A percentile compares a stretch with the other conserved stretches of the same genome.
phyloP scores from a whole-genome alignment of 345 rosid species.

The Populus alba region DNA sequence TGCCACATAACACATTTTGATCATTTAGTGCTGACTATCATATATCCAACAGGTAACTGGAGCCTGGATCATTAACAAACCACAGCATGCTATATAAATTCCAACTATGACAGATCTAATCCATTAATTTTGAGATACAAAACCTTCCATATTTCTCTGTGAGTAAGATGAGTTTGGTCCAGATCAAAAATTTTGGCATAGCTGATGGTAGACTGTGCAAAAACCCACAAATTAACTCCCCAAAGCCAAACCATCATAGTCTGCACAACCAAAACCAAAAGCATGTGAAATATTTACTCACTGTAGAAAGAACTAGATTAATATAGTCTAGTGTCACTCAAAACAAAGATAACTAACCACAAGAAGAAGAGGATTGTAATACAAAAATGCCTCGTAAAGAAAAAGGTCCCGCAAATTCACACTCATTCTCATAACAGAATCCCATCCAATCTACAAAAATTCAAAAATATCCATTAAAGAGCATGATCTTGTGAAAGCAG shows the following conservation, averaged over 20 bases:
- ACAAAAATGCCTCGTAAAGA: slow-evolving; percentile 88
- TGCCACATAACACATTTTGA: background rate
- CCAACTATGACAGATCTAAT: background rate
- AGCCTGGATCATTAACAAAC: background rate
- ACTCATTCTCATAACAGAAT: slow-evolving; percentile 93
- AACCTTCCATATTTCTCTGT: slow-evolving; percentile 97
- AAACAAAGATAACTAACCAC: slow-evolving; percentile 53
- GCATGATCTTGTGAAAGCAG: background rate
- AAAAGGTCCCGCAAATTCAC: slow-evolving; percentile 75
- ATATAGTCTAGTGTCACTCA: background rate
- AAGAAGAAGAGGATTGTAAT: slow-evolving; percentile 96
- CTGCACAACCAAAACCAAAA: slow-evolving; percentile 46
- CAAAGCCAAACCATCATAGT: slow-evolving; percentile 97
- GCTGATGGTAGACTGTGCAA: slow-evolving; percentile 69
- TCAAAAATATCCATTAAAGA: slow-evolving; percentile 1
- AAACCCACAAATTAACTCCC: slow-evolving; percentile 92
- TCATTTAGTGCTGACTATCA: background rate
- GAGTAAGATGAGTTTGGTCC: slow-evolving; percentile 84
- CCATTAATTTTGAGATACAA: background rate
- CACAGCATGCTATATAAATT: background rate
- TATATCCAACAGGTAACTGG: background rate
- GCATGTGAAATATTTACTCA: slow-evolving; percentile 10
- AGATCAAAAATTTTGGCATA: slow-evolving; percentile 75
- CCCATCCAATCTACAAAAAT: slow-evolving; percentile 79
- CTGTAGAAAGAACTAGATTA: background rate